Evolutionary conservation across 2,329 filamentous ascomycete genomes (phyloP).

Genomic region (Aspergillus sp.): DNA sequence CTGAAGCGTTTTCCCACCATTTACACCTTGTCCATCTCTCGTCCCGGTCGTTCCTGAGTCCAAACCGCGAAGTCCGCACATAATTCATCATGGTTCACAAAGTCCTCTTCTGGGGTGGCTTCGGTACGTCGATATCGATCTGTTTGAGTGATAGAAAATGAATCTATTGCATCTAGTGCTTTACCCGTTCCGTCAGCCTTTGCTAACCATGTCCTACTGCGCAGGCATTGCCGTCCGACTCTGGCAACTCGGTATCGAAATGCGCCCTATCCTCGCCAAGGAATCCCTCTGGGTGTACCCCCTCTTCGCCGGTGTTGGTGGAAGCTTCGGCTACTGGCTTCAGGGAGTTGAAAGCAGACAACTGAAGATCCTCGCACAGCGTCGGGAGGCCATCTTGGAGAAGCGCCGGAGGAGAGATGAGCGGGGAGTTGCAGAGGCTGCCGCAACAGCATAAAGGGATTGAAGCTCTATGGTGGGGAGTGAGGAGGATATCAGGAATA

Average conservation of each 20-base stretch:
- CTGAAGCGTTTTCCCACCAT: neutral
- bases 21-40: neutral
- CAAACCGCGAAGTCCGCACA: slow-evolving; percentile 13
- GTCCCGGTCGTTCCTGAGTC: neutral
- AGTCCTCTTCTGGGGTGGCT: slow-evolving; percentile 60
- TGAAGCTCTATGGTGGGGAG: too few species aligned
- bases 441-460: too few species aligned
- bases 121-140: slow-evolving; percentile 61
- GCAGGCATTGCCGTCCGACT: slow-evolving; percentile 84
- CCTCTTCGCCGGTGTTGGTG: slow-evolving; percentile 77
- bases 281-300: slow-evolving; percentile 88
- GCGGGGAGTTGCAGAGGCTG: slow-evolving; percentile 32
- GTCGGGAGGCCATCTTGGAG: slow-evolving; percentile 76
- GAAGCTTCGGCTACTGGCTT: slow-evolving; percentile 95
- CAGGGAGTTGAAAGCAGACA: slow-evolving; percentile 84
- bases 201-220: slow-evolving; percentile 2
- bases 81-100: slow-evolving; percentile 43
- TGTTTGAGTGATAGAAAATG: too few species aligned
- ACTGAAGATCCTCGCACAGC: slow-evolving; percentile 68
- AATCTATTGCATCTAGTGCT: too few species aligned
- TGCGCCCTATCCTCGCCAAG: slow-evolving; percentile 87
- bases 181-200: slow-evolving; percentile 2
- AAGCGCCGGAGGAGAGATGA: slow-evolving; percentile 78
- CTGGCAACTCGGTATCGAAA: slow-evolving; percentile 98
- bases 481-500: too few species aligned